These are phyloP conservation scores for Millerozyma miso DNA, from an alignment of 805 yeast species.

Conservation along the genomic window DNA sequence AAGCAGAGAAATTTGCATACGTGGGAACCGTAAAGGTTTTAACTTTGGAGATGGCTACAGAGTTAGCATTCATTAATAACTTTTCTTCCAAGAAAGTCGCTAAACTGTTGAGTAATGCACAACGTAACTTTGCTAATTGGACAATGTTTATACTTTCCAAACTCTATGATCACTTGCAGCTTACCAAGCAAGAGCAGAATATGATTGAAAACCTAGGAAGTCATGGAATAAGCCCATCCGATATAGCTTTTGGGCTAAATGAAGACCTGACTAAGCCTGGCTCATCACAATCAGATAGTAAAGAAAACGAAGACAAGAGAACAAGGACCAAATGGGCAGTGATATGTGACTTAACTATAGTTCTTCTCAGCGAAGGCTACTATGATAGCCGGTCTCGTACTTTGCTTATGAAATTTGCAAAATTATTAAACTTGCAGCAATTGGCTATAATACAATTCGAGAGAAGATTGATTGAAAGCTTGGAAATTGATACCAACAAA, in stretches of 20 bases:
- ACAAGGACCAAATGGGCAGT: slow-evolving; percentile 88
- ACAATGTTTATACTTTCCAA: slow-evolving; percentile 65
- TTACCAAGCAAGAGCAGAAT: slow-evolving; percentile 66
- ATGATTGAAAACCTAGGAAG: slow-evolving; percentile 85
- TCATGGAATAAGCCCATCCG: slow-evolving; percentile 76
- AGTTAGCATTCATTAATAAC: slow-evolving; percentile 56
- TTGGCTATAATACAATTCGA: slow-evolving; percentile 86
- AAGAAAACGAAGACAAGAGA: slow-evolving; percentile 10
- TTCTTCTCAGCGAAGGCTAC: slow-evolving; percentile 74
- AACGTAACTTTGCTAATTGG: slow-evolving; percentile 83
- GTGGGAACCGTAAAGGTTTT: slow-evolving; percentile 78
- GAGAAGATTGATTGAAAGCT: slow-evolving; percentile 80
- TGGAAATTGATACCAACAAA: slow-evolving; percentile 68
- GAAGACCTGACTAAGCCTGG: slow-evolving; percentile 5
- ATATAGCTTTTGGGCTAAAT: slow-evolving; percentile 61
- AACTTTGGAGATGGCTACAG: slow-evolving; percentile 75
- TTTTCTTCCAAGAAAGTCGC: slow-evolving; percentile 53
- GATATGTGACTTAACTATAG: slow-evolving; percentile 82
- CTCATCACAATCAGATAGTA: not conserved
- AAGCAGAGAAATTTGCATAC: slow-evolving; percentile 86
- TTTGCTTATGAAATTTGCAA: slow-evolving; percentile 65
- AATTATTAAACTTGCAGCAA: slow-evolving; percentile 50
- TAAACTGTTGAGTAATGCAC: slow-evolving; percentile 59
- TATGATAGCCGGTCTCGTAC: slow-evolving; percentile 89
- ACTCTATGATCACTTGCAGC: slow-evolving; percentile 76